Evolutionary conservation across 2,329 filamentous ascomycete genomes (phyloP).

Genomic region (Byssothecium circinans): DNA sequence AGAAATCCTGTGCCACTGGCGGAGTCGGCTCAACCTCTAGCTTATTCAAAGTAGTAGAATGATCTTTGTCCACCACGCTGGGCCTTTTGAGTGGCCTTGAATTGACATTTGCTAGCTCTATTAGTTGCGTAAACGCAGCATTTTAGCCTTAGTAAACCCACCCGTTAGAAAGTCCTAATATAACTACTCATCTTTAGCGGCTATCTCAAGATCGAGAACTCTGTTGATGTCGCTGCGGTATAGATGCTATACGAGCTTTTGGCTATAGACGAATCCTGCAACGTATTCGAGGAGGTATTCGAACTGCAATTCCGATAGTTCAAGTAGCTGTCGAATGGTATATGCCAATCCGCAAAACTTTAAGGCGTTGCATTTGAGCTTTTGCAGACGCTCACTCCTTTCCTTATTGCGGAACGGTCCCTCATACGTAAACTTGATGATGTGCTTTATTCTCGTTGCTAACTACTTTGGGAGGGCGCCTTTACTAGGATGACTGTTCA

Average conservation of each 20-base stretch:
- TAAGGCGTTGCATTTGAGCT: neutral
- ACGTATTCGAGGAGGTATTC: slow-evolving; percentile 1
- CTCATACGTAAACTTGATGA: slow-evolving; percentile 1
- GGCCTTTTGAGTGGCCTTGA: neutral
- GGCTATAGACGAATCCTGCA: neutral
- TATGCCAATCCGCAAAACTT: slow-evolving; percentile 2
- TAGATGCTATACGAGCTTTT: neutral
- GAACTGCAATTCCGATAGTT: neutral
- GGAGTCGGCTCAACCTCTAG: neutral
- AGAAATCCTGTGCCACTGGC: neutral
- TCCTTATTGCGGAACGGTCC: neutral
- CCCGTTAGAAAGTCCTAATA: slow-evolving; percentile 2
- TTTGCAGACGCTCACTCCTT: neutral
- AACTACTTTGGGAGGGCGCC: neutral
- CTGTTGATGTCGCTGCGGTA: slow-evolving; percentile 1
- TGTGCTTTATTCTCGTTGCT: slow-evolving; percentile 1
- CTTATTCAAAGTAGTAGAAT: neutral
- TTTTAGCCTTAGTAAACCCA: neutral
- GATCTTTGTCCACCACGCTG: neutral
- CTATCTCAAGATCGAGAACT: slow-evolving; percentile 1
- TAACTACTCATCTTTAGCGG: neutral
- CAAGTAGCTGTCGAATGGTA: neutral
- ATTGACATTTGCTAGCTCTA: neutral
- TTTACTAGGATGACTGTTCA: neutral
- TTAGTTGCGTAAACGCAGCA: neutral